Conservation (phyloP, 2,329 filamentous ascomycete genomes). For the Diaporthe caulivora region DNA sequence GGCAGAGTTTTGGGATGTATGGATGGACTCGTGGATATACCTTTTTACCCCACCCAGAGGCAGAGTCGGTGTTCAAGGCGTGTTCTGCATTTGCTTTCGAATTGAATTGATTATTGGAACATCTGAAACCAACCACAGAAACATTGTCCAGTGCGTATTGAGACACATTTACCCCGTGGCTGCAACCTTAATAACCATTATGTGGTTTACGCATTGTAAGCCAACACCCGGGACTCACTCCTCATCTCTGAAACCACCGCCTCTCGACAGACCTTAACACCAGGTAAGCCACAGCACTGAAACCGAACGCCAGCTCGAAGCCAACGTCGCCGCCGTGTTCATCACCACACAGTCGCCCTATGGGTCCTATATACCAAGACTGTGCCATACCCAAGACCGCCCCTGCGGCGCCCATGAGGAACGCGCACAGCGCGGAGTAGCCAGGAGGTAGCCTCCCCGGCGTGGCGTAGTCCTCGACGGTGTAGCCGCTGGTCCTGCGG, state of each 20-base stretch:
- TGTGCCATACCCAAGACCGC: slow-evolving; percentile 79
- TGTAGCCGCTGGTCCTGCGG: slow-evolving; percentile 69
- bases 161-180: not conserved
- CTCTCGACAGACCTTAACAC: slow-evolving; percentile 60
- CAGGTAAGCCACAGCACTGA: slow-evolving; percentile 66
- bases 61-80: slow-evolving; percentile 37
- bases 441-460: slow-evolving; percentile 70
- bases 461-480: slow-evolving; percentile 69
- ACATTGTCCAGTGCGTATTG: not conserved
- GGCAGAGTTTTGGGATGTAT: slow-evolving; percentile 13
- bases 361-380: slow-evolving; percentile 76
- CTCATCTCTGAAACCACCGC: slow-evolving; percentile 51
- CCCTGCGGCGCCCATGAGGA: slow-evolving; percentile 73
- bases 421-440: slow-evolving; percentile 72
- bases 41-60: slow-evolving; percentile 33
- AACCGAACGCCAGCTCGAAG: slow-evolving; percentile 75
- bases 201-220: not conserved
- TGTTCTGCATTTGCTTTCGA: slow-evolving; percentile 34
- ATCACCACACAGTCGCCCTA: slow-evolving; percentile 70
- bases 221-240: not conserved
- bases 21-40: slow-evolving; percentile 36
- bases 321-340: slow-evolving; percentile 60
- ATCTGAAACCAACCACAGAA: not conserved
- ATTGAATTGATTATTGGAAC: slow-evolving; percentile 34
- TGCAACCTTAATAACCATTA: not conserved